Evolutionary conservation across 2,329 filamentous ascomycete genomes (phyloP).

Genomic region (Colletotrichum spinosum): DNA sequence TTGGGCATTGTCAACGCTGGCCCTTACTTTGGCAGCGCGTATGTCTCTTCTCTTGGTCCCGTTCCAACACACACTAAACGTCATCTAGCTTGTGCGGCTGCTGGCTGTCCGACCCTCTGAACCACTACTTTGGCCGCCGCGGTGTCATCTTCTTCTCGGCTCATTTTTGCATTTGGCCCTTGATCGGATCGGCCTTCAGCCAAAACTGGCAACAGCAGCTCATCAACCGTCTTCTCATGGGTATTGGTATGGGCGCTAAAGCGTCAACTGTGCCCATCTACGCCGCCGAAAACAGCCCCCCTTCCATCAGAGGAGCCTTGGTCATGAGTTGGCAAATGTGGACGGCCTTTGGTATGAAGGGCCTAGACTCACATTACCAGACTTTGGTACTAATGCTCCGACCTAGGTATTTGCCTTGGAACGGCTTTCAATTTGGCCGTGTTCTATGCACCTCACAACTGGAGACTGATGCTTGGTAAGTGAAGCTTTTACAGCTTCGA

Average conservation of each 20-base stretch:
- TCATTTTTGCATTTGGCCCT: conserved; percentile 68
- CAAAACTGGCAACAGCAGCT: conserved; percentile 77
- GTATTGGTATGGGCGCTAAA: conserved; percentile 77
- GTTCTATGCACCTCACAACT: conserved; percentile 44
- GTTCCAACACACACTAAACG: conserved; percentile 26
- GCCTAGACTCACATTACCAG: too few species aligned
- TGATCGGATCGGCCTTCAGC: conserved; percentile 72
- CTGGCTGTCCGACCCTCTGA: conserved; percentile 75
- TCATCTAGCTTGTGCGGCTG: conserved; percentile 60
- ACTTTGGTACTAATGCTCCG: neutral
- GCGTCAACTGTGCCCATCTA: conserved; percentile 77
- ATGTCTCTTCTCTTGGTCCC: conserved; percentile 30
- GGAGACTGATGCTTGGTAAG: conserved; percentile 50
- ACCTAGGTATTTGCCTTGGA: conserved; percentile 61
- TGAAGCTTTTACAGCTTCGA: neutral
- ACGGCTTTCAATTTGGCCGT: conserved; percentile 67
- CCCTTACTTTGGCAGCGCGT: conserved; percentile 60
- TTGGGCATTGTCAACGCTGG: conserved; percentile 75
- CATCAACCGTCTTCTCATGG: conserved; percentile 74
- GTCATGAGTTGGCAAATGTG: conserved; percentile 86
- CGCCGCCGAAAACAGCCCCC: conserved; percentile 78
- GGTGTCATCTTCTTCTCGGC: conserved; percentile 76
- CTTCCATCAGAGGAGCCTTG: conserved; percentile 76
- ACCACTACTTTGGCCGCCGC: conserved; percentile 73
- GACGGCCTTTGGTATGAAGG: conserved; percentile 57